Conservation (phyloP, 2,329 filamentous ascomycete genomes). For the Aspergillus felis region DNA sequence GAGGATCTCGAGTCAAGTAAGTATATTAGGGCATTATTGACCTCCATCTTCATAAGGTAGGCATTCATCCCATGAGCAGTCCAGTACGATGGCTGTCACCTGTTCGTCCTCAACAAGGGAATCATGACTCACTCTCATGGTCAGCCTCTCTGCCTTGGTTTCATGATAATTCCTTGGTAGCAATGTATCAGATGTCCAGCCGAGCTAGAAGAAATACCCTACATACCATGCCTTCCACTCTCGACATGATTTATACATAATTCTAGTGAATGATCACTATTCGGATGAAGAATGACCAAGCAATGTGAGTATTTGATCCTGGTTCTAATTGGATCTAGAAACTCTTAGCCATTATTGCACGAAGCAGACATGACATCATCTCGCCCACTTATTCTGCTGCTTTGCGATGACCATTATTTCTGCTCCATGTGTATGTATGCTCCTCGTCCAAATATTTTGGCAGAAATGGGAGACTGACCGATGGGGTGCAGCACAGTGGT, state of each 20-base stretch:
- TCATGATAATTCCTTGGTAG: not conserved
- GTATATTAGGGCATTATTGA: conserved; percentile 9
- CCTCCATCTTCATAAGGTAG: not conserved
- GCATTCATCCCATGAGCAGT: conserved; percentile 23
- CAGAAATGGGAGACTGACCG: not conserved
- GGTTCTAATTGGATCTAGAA: not conserved
- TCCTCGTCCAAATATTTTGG: not conserved
- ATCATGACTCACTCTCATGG: conserved; percentile 21
- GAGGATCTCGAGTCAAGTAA: not conserved
- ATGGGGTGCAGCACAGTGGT: not conserved
- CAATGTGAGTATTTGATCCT: conserved; percentile 9
- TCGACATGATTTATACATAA: not conserved
- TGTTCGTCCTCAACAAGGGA: conserved; percentile 13
- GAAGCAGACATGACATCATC: not conserved
- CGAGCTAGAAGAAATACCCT: conserved; percentile 15
- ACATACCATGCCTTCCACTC: conserved; percentile 6
- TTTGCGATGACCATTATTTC: not conserved
- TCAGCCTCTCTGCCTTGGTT: conserved; percentile 7
- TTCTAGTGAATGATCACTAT: not conserved
- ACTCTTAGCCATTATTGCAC: not conserved
- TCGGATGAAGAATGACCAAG: conserved; percentile 11
- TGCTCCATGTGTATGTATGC: not conserved
- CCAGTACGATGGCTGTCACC: conserved; percentile 23
- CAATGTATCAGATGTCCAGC: conserved; percentile 20
- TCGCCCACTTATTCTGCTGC: not conserved